phyloP scores from a whole-genome alignment of 1,284 basidiomycete species.

The Neolentinus lepideus region DNA sequence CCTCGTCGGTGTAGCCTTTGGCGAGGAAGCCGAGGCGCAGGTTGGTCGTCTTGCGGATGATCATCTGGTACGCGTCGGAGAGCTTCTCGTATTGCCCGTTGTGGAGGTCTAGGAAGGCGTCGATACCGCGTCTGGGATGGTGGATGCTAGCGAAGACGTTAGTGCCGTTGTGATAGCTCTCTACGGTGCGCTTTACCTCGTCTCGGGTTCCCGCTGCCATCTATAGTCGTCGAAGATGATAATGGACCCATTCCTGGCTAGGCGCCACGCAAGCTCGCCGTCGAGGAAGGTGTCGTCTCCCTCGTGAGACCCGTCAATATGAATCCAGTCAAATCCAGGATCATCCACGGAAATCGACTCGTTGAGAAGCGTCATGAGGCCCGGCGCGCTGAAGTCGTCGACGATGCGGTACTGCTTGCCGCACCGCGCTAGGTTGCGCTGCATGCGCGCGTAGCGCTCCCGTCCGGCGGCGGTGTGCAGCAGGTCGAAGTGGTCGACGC shows the following conservation, averaged over 20 bases:
- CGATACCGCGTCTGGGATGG: conserved; percentile 49
- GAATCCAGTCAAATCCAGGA: conserved; percentile 51
- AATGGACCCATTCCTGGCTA: conserved; percentile 41
- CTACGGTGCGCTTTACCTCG: too few species aligned
- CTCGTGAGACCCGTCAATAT: conserved; percentile 52
- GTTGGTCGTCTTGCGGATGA: conserved; percentile 38
- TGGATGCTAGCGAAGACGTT: conserved; percentile 36
- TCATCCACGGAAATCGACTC: conserved; percentile 31
- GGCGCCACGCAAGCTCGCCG: conserved; percentile 49
- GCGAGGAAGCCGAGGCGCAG: conserved; percentile 50
- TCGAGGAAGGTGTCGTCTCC: conserved; percentile 54
- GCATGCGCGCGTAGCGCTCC: conserved; percentile 35
- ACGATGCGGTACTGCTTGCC: conserved; percentile 37
- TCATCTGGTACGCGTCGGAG: conserved; percentile 42
- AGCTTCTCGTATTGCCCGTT: conserved; percentile 37
- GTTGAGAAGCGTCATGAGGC: conserved; percentile 35
- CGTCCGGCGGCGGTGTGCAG: conserved; percentile 39
- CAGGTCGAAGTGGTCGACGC: conserved; percentile 55
- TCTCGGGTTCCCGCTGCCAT: conserved; percentile 38
- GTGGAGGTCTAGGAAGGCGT: conserved; percentile 47
- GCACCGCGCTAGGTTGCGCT: conserved; percentile 39
- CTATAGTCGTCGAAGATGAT: conserved; percentile 54
- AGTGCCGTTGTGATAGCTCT: too few species aligned
- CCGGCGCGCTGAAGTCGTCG: conserved; percentile 46
- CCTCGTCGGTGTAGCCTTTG: conserved; percentile 11